Conservation (phyloP, 2,329 filamentous ascomycete genomes). For the Hypoxylon sp. region DNA sequence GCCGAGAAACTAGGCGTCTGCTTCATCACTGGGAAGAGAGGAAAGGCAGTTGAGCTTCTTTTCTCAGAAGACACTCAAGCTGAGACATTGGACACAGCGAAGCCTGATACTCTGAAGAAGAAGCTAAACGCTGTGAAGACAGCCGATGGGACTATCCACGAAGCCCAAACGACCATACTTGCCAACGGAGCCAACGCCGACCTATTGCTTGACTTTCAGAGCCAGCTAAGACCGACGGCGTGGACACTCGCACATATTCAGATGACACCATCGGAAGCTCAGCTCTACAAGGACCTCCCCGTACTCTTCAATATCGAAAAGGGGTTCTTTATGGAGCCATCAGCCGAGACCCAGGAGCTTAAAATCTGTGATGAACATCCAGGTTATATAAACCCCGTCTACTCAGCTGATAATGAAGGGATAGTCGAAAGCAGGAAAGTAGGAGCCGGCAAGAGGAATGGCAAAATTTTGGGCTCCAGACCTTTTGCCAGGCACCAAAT, state of each 20-base stretch:
- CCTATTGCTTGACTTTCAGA: slow-evolving; percentile 57
- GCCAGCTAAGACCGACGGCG: slow-evolving; percentile 61
- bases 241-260: slow-evolving; percentile 62
- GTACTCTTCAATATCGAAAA: slow-evolving; percentile 58
- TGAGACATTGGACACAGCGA: background rate
- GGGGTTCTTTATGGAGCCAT: slow-evolving; percentile 59
- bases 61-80: slow-evolving; percentile 43
- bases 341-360: slow-evolving; percentile 54
- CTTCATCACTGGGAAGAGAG: slow-evolving; percentile 52
- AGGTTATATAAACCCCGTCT: slow-evolving; percentile 60
- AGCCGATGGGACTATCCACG: slow-evolving; percentile 51
- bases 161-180: slow-evolving; percentile 55
- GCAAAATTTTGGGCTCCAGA: slow-evolving; percentile 26
- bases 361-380: slow-evolving; percentile 65
- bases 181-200: slow-evolving; percentile 58
- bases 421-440: background rate
- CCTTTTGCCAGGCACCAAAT: slow-evolving; percentile 48
- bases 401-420: slow-evolving; percentile 16
- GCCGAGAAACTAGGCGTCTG: slow-evolving; percentile 55
- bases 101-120: slow-evolving; percentile 30
- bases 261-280: slow-evolving; percentile 55
- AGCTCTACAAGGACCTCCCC: slow-evolving; percentile 56
- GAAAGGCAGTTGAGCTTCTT: slow-evolving; percentile 50
- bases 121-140: slow-evolving; percentile 54
- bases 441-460: background rate